Base-by-base conservation (phyloP, 768 basidiomycete genomes). In the Exsudoporus frostii region DNA sequence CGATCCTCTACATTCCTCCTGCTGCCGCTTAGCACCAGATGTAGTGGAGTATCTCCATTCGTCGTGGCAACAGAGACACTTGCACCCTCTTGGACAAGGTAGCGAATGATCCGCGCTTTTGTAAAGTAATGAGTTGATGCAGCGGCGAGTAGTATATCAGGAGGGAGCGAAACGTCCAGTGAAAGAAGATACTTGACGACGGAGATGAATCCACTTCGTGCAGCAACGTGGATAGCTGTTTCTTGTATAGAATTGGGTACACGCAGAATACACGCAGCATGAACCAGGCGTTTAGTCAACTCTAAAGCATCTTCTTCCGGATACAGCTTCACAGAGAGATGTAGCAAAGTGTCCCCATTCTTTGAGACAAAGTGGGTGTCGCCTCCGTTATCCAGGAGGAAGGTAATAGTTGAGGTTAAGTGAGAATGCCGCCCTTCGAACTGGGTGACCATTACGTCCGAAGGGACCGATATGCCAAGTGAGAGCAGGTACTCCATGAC, bases 71-170 rank as follows among this genome's bases (percentile, higher is more conserved):
- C 32, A 5, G 32, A 22, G 32, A 17, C 15, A 1, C 22, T 22
- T 9, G 20, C 32, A 5, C 45, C 30, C 3, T 33, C 33, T 4
- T 33, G 8, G 15, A 45, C 6, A 15, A 45, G 20, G 20, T 22
- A 30, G 10, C 15, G 20, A 22, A 45, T 4, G 9, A 11, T 3
- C 15, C 24, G 9, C 3, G 15, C 1, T 24, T 17, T 22, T 32
- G 2, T 0, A 5, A 22, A n/a, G 13, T 0, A 14, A 1, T 8
- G 22, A 15, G 3, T 10, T 10, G 32, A 34, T 4, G 48, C 29
- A 17, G 38, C 48, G 14, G 38, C 48, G 14, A 49, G 48, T 22
- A 49, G 7, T 25, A 49, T 49, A 11, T 32, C 22, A 34, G 45
- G 11, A 24, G 45, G 45, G 32, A 46, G 32, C 2, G 32, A 5